Conservation (phyloP, 139 green algal species). For the Micractinium conductrix region DNA sequence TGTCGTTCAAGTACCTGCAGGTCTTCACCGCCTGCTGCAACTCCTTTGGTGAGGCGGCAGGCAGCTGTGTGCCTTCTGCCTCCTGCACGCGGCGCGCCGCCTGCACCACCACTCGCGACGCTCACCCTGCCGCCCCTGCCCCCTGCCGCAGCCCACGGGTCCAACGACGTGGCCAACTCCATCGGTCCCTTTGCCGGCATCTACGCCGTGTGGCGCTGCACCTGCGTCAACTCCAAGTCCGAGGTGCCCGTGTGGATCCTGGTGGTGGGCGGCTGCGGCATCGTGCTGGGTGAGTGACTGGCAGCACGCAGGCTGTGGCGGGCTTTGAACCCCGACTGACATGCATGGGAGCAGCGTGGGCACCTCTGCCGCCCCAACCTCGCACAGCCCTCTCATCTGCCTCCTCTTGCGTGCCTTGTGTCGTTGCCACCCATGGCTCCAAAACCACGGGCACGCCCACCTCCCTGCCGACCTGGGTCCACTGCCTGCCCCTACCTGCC, state of each 20-base stretch:
- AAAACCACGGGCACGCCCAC: too few species aligned
- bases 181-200: constrained; percentile 78
- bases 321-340: not conserved
- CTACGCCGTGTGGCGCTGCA: constrained; percentile 55
- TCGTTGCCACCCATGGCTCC: too few species aligned
- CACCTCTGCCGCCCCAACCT: not conserved
- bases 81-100: not conserved
- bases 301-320: constrained; percentile 1
- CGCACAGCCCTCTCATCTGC: not conserved
- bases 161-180: constrained; percentile 90
- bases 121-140: not conserved
- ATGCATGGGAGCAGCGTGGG: too few species aligned
- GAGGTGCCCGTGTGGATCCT: constrained; percentile 77
- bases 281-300: constrained; percentile 67
- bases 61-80: not conserved
- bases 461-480: too few species aligned
- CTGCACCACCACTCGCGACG: not conserved
- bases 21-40: constrained; percentile 89
- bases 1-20: constrained; percentile 68
- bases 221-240: constrained; percentile 42
- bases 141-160: constrained; percentile 81
- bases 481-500: too few species aligned
- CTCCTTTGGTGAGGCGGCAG: constrained; percentile 64
- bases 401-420: not conserved
- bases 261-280: constrained; percentile 72